phyloP scores from a whole-genome alignment of 164 flowering plant species.

The Aristolochia californica region DNA sequence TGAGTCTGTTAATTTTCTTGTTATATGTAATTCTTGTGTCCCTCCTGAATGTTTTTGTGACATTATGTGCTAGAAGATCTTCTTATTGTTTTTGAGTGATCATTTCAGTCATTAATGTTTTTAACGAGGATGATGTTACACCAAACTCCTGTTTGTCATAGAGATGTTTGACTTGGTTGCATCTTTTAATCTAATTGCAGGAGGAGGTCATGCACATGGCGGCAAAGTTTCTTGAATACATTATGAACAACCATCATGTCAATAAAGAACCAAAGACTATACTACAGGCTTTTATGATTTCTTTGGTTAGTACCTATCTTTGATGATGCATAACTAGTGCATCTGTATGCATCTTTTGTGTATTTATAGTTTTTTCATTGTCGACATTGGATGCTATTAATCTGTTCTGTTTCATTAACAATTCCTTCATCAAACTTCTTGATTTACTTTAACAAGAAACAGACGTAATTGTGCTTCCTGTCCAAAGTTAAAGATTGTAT shows the following conservation, averaged over 20 bases:
- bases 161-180: background rate
- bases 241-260: constrained; percentile 50
- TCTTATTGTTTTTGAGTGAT: no score
- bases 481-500: no score
- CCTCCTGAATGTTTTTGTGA: no score
- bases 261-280: constrained; percentile 35
- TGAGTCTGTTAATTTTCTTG: no score
- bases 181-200: constrained; percentile 23
- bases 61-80: no score
- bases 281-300: constrained; percentile 69
- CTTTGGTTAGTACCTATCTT: constrained; percentile 50
- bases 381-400: background rate
- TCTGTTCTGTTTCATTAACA: constrained; percentile 1
- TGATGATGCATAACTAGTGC: no score
- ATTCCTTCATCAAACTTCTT: no score
- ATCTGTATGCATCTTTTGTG: background rate
- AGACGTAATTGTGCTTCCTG: no score
- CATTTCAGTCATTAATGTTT: no score
- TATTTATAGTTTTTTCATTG: background rate
- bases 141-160: background rate
- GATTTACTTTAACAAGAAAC: no score
- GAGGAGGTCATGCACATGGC: constrained; percentile 38
- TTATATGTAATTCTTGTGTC: no score
- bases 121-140: background rate
- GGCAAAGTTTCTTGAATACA: constrained; percentile 51